A percentile compares a stretch with the other conserved stretches of the same genome.
Evolutionary conservation across 345 rosid genomes (phyloP).

Genomic region (Salix suchowensis): DNA sequence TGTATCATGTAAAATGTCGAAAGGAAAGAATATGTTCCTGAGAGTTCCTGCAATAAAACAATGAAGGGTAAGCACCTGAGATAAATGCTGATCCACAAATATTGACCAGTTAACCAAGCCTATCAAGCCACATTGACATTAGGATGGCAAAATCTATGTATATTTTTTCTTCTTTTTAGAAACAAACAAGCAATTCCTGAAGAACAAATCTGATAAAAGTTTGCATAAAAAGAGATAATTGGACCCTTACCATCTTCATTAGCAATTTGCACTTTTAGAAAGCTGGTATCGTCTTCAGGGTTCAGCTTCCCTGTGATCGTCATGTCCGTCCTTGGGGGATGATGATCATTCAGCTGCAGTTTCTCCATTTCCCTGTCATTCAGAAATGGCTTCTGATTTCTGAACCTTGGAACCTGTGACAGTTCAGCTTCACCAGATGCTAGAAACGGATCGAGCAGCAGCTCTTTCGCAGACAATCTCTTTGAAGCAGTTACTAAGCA

Average conservation of each 20-base stretch:
- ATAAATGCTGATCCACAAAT: neutral
- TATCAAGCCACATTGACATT: neutral
- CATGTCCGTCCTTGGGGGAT: constrained; percentile 49
- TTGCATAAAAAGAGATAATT: neutral
- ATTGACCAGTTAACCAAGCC: neutral
- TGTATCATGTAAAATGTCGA: constrained; percentile 58
- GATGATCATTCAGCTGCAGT: constrained; percentile 46
- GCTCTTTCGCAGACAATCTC: constrained; percentile 59
- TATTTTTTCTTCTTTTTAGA: neutral
- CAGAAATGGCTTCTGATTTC: constrained; percentile 49
- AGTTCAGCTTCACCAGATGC: constrained; percentile 37
- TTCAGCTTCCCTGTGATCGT: constrained; percentile 62
- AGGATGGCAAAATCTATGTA: neutral
- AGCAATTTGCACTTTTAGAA: constrained; percentile 56
- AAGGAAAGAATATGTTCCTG: constrained; percentile 56
- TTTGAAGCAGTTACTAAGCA: constrained; percentile 60
- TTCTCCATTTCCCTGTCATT: constrained; percentile 47
- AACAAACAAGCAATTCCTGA: neutral
- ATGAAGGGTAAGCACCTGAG: neutral
- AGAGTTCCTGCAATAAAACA: constrained; percentile 38
- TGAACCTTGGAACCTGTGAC: constrained; percentile 19
- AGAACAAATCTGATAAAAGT: neutral
- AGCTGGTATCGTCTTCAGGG: constrained; percentile 61
- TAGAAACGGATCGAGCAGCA: constrained; percentile 62
- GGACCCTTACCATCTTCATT: constrained; percentile 46